These are phyloP conservation scores for Ogataea glucozyma DNA, from an alignment of 805 yeast genomes.

Conservation along the genomic window DNA sequence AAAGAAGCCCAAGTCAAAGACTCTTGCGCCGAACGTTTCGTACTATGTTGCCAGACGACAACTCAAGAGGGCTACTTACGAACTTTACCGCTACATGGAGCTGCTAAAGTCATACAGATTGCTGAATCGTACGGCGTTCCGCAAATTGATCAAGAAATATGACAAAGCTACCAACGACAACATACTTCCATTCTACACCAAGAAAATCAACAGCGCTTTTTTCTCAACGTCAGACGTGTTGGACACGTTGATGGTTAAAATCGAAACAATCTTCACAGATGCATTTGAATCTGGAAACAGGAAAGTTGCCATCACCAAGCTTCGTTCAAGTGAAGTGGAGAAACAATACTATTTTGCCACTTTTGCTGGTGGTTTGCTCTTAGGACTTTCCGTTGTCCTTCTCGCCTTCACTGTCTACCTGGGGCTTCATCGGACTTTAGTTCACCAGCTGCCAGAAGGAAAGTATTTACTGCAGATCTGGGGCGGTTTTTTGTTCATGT, in stretches of 20 bases:
- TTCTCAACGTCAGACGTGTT: conserved; percentile 64
- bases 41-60: conserved; percentile 66
- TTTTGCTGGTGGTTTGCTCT: conserved; percentile 62
- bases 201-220: conserved; percentile 54
- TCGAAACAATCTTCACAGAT: conserved; percentile 67
- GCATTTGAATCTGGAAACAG: conserved; percentile 72
- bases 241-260: conserved; percentile 60
- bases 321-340: conserved; percentile 48
- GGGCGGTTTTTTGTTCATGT: conserved; percentile 82
- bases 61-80: conserved; percentile 66
- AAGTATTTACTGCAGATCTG: conserved; percentile 75
- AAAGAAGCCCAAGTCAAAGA: conserved; percentile 15
- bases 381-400: conserved; percentile 74
- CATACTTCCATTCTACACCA: conserved; percentile 51
- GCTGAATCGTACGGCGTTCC: conserved; percentile 82
- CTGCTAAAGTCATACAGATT: conserved; percentile 68
- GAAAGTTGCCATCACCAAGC: conserved; percentile 69
- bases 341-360: conserved; percentile 46
- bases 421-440: conserved; percentile 39
- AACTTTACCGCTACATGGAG: conserved; percentile 72
- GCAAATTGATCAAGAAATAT: conserved; percentile 86
- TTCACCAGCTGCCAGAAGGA: conserved; percentile 52
- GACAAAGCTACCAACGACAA: conserved; percentile 67
- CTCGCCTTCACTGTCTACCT: conserved; percentile 56
- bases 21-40: conserved; percentile 40